Evolutionary conservation across 257 asterid species (phyloP).

Genomic region (Solanum rostratum): DNA sequence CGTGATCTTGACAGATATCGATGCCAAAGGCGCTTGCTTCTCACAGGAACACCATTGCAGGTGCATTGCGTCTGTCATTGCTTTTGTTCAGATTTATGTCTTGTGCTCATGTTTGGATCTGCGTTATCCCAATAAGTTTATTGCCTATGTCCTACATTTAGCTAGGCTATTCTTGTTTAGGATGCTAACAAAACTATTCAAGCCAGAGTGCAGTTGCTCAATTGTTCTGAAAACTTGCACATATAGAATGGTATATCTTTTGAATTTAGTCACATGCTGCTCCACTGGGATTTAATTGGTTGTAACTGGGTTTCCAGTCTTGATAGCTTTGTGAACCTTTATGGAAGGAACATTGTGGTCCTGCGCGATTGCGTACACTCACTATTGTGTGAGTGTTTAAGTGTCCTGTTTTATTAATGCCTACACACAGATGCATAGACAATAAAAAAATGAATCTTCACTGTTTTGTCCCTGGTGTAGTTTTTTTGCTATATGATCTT

Average conservation of each 20-base stretch:
- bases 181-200: not conserved
- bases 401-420: not conserved
- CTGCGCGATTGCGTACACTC: not conserved
- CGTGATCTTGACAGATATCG: conserved; percentile 99
- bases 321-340: not conserved
- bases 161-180: not conserved
- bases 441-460: not conserved
- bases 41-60: conserved; percentile 99
- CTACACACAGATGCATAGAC: not conserved
- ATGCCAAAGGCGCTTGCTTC: conserved; percentile 98
- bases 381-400: not conserved
- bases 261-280: not conserved
- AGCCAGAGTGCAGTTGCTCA: not conserved
- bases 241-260: not conserved
- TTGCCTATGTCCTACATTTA: not conserved
- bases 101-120: not conserved
- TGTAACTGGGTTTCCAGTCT: not conserved
- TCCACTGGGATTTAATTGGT: not conserved
- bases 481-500: not conserved
- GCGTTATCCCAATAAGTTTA: not conserved
- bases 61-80: conserved; percentile 17
- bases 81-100: not conserved
- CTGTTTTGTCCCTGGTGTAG: not conserved
- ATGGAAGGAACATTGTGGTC: not conserved
- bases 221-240: not conserved